Percentiles rank a stretch among this genome's conserved stretches.
phyloP scores from a whole-genome alignment of 2,329 filamentous ascomycete genomes.

The Aspergillus ruber region DNA sequence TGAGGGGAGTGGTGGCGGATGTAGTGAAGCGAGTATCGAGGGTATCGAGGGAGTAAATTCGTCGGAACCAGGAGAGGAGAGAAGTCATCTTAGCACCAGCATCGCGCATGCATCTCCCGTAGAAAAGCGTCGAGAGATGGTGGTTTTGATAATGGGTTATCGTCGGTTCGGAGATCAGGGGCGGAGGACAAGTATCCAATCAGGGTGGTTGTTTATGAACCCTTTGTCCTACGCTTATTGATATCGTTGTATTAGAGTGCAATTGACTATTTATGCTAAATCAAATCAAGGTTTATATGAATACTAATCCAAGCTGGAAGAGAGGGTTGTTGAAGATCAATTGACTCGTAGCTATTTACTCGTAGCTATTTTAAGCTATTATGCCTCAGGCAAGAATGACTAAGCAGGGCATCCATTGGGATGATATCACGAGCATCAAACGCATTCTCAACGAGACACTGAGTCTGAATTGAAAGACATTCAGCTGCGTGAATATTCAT shows the following conservation, averaged over 20 bases:
- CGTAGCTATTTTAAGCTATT: too few species aligned
- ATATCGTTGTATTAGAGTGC: background rate
- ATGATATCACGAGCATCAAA: background rate
- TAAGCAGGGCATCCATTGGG: background rate
- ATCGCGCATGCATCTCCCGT: constrained; percentile 17
- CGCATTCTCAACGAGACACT: background rate
- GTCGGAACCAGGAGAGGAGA: constrained; percentile 43
- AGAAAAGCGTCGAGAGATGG: constrained; percentile 7
- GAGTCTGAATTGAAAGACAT: background rate
- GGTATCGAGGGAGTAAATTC: constrained; percentile 59
- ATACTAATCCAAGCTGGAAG: too few species aligned
- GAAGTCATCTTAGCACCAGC: constrained; percentile 37
- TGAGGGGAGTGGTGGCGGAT: constrained; percentile 62
- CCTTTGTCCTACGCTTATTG: background rate
- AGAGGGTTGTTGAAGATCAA: too few species aligned
- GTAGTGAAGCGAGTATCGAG: constrained; percentile 68
- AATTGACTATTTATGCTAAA: too few species aligned
- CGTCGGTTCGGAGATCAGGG: constrained; percentile 12
- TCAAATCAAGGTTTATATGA: too few species aligned
- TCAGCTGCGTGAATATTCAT: background rate
- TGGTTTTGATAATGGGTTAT: constrained; percentile 7
- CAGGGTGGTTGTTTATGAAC: background rate
- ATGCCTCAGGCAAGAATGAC: background rate
- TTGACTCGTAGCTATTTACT: too few species aligned
- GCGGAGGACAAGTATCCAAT: constrained; percentile 5